These are phyloP conservation scores for Leishmania arabica DNA, from an alignment of 208 protist species.

Conservation along the genomic window DNA sequence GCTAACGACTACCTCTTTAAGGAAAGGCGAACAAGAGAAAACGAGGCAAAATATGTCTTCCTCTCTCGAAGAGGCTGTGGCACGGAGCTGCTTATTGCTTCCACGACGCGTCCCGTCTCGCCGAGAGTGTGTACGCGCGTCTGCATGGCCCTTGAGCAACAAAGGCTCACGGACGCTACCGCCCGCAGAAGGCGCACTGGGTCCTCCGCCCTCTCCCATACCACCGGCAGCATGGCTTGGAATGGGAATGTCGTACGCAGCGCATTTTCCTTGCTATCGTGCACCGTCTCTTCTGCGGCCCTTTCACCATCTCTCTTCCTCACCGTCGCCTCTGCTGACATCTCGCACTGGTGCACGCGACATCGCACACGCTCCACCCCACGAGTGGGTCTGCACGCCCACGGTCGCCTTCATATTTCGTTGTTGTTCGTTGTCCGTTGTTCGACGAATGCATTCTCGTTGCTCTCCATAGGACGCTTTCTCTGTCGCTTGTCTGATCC, in stretches of 20 bases:
- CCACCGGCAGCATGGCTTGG: neutral
- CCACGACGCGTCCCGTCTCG: neutral
- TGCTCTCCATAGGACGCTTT: neutral
- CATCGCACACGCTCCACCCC: neutral
- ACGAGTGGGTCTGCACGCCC: neutral
- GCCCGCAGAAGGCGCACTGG: neutral
- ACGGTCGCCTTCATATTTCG: neutral
- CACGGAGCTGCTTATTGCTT: neutral
- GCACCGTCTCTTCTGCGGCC: neutral
- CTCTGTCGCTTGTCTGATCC: neutral
- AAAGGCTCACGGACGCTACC: neutral
- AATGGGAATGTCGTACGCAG: neutral
- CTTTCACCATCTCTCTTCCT: slow-evolving; percentile 7
- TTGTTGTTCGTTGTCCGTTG: neutral
- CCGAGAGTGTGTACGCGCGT: neutral
- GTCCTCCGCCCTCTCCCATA: neutral
- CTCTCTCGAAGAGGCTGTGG: neutral
- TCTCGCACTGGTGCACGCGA: neutral
- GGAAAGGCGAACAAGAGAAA: neutral
- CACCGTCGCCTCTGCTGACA: neutral
- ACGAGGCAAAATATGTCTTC: neutral
- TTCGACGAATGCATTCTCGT: neutral
- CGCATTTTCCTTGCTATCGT: neutral
- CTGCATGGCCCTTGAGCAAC: neutral
- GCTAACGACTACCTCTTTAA: slow-evolving; percentile 1